Evolutionary conservation across 2,329 filamentous ascomycete species (phyloP), one percentile per base, ranked within the genome.

Genomic region (Lecanicillium sp.): DNA sequence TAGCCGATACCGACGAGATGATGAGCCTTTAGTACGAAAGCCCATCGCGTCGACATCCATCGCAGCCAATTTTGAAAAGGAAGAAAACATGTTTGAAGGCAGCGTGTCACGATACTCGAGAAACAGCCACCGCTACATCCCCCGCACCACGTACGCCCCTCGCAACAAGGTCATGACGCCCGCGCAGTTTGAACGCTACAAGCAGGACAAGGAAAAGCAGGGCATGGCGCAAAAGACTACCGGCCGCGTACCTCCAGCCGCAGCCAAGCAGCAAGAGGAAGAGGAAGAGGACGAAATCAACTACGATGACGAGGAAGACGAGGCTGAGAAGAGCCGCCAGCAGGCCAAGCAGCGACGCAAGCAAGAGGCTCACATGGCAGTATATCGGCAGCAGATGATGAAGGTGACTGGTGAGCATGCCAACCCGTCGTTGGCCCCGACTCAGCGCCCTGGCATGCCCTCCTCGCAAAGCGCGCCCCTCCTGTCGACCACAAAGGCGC

Each of bases 371-470:
- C 87, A 92, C 57, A 81, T 95, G 69, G 75, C 87, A 2, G 82
- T 94, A 2, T 94, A 94, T 59, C 78, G 88, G 42, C 88, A 95
- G 58, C 85, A 92, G 61, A 95, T 94, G 88, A 94, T 90, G 84
- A 94, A 94, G 62, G 84, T 92, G 20, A 94, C 87, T 1, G 88
- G 88, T 34, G 86, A 90, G 49, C 65, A 78, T 17, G 59, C 71
- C 4, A 34, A 45, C 5, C 35, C 45, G 7, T 29, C 48, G 5
- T 17, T 44, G 8, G 36, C 44, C 11, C 42, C 70, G 12, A 54
- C 65, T 10, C 59, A 70, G 18, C 74, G 78, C n/a, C 71, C 76
- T 12, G 64, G 66, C 36, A 59, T 81, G 44, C 68, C 72, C 14
- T 65, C 71, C 25, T 77, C 76, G 4, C 68, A 72, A 51, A 85